Base-by-base conservation (phyloP, 2,329 filamentous ascomycete genomes). In the Epichloe glyceriae region DNA sequence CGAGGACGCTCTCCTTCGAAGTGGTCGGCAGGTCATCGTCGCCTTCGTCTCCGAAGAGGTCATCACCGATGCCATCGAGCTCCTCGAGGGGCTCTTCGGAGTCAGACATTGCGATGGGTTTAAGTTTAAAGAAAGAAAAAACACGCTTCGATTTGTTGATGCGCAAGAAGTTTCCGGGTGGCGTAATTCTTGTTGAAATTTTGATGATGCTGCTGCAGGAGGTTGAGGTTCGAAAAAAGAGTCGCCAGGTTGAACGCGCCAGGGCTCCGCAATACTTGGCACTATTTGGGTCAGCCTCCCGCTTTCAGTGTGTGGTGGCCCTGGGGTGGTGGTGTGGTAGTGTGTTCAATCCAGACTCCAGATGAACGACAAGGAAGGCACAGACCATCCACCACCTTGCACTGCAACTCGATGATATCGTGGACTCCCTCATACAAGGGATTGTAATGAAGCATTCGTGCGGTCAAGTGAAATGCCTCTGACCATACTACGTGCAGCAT, bases 11-110 rank as follows among this genome's bases (percentile, higher is more conserved):
- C 57, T 82, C 82, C 61, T 81, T 81, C 3, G 39, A 34, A 76
- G 47, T 82, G 76, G 56, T 80, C 66, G 60, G 56, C 46, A 61
- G 56, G 35, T 83, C 80, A 52, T 80, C 78, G 57, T 85, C 72
- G 38, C 70, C 76, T 48, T 75, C 77, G 52, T 80, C 78, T 49
- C 79, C 80, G 54, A 83, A 83, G 44, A 83, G 72, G 60, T 83
- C 80, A 60, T 80, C 79, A 52, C 72, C 79, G 22, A 47, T 46
- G 47, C 75, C 74, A 51, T 79, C 76, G 51, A 77, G 69, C 52
- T 69, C 67, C 47, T 77, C 74, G 57, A 76, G 63, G 50, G 67
- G 66, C 50, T 78, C 76, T 55, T 80, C 77, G 1, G 75, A 76
- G 57, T 79, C 76, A 17, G 76, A 80, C 76, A 80, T 80, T 46